phyloP scores from a whole-genome alignment of 1,139 yeast genomes.

The Pichia cactophila region DNA sequence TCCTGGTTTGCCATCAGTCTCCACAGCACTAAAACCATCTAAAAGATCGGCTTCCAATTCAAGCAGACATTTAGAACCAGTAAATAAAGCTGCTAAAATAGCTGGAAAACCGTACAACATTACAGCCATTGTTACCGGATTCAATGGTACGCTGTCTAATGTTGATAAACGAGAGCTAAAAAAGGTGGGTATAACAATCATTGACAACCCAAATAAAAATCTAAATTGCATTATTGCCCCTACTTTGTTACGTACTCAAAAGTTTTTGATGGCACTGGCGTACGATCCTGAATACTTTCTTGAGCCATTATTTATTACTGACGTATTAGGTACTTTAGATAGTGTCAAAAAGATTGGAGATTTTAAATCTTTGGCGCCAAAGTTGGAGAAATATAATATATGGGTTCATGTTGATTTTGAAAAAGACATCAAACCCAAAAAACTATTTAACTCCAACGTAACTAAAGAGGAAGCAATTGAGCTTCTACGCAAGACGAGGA shows the following conservation, averaged over 20 bases:
- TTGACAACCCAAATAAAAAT: slow-evolving; percentile 33
- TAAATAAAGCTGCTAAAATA: slow-evolving; percentile 1
- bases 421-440: slow-evolving; percentile 19
- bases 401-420: slow-evolving; percentile 29
- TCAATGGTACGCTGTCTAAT: slow-evolving; percentile 39
- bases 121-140: slow-evolving; percentile 56
- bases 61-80: not conserved
- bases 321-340: slow-evolving; percentile 33
- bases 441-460: slow-evolving; percentile 23
- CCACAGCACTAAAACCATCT: slow-evolving; percentile 4
- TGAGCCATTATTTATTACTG: slow-evolving; percentile 37
- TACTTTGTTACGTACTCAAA: slow-evolving; percentile 71
- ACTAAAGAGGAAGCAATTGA: slow-evolving; percentile 27
- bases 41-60: not conserved
- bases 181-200: slow-evolving; percentile 35
- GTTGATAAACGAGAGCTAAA: slow-evolving; percentile 31
- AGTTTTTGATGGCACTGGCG: slow-evolving; percentile 52
- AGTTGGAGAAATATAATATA: slow-evolving; percentile 20
- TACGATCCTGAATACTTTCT: slow-evolving; percentile 34
- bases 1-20: not conserved
- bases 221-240: slow-evolving; percentile 58
- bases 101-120: slow-evolving; percentile 29
- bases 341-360: slow-evolving; percentile 25
- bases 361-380: slow-evolving; percentile 26
- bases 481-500: slow-evolving; percentile 23